Percentiles rank a stretch among this genome's conserved stretches.
Conservation (phyloP, 2,329 filamentous ascomycete species). For the Hawksworthiomyces lignivorus region DNA sequence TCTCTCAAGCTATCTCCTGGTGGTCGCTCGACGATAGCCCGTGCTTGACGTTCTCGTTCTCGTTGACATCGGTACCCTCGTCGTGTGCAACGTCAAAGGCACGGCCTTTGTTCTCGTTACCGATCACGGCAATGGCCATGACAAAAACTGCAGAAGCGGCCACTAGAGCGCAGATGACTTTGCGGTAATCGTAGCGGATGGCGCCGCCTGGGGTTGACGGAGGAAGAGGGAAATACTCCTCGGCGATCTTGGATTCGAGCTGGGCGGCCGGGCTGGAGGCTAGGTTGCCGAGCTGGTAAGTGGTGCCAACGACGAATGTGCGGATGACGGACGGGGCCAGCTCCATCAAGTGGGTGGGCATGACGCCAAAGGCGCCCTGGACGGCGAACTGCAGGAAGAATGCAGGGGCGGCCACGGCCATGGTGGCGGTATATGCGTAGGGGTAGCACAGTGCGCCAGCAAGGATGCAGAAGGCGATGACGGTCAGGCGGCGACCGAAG, state of each 20-base stretch:
- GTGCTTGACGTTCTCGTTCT: no score
- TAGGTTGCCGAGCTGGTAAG: slow-evolving; percentile 70
- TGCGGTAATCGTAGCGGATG: background rate
- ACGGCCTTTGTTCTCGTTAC: background rate
- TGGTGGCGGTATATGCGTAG: slow-evolving; percentile 60
- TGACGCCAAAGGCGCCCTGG: slow-evolving; percentile 57
- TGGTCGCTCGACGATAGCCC: no score
- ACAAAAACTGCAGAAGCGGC: background rate
- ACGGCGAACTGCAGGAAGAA: slow-evolving; percentile 73
- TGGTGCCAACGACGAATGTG: slow-evolving; percentile 61
- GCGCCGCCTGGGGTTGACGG: background rate
- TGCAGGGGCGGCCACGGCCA: slow-evolving; percentile 64
- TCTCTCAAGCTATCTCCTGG: no score
- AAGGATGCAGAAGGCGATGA: slow-evolving; percentile 49
- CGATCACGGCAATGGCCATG: background rate
- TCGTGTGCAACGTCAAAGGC: background rate
- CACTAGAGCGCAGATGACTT: background rate
- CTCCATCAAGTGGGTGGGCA: slow-evolving; percentile 68
- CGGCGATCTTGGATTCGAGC: background rate
- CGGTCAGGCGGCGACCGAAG: slow-evolving; percentile 60
- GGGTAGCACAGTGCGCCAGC: slow-evolving; percentile 78
- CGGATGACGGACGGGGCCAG: slow-evolving; percentile 62
- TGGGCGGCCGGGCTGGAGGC: slow-evolving; percentile 42
- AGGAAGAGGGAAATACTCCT: background rate
- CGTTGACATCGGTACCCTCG: no score